Conservation (phyloP, 257 asterid species). For the Buddleja alternifolia region DNA sequence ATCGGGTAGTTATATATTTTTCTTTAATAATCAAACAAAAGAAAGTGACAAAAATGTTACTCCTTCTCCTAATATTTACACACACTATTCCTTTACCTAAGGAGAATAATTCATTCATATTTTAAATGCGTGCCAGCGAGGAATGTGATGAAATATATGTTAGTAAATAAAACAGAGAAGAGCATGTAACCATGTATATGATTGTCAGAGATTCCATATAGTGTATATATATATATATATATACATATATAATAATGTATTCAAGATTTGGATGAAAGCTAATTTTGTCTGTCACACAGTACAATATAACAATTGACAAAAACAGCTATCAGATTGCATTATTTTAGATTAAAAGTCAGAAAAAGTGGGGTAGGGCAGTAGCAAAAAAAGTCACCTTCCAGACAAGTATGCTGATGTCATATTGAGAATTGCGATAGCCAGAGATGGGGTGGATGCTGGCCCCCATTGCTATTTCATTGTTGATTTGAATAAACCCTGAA, state of each 20-base stretch:
- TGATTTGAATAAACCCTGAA: constrained; percentile 81
- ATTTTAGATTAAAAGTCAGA: constrained; percentile 25
- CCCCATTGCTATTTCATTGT: constrained; percentile 76
- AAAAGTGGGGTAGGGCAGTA: constrained; percentile 25
- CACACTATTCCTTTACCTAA: constrained; percentile 22
- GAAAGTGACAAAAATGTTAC: constrained; percentile 10
- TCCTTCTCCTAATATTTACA: not conserved
- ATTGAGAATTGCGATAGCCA: constrained; percentile 55
- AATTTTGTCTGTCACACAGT: constrained; percentile 26
- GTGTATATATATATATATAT: too few species aligned
- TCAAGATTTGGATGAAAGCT: constrained; percentile 34
- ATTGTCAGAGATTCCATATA: constrained; percentile 60
- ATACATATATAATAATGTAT: constrained; percentile 36
- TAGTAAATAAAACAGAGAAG: constrained; percentile 35
- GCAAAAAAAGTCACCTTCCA: constrained; percentile 71
- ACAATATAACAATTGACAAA: constrained; percentile 29
- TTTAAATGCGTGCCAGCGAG: constrained; percentile 34
- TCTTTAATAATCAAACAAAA: not conserved
- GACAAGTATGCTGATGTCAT: constrained; percentile 81
- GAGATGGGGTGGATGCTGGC: constrained; percentile 84
- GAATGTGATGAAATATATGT: constrained; percentile 34
- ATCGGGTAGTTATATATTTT: too few species aligned
- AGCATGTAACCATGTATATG: constrained; percentile 33
- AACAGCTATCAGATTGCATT: constrained; percentile 32
- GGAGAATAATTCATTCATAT: not conserved